A percentile compares a stretch with the other conserved stretches of the same genome.
These are phyloP conservation scores for Polyporus tsugae DNA, from an alignment of 1,284 basidiomycete species.

Conservation along the genomic window DNA sequence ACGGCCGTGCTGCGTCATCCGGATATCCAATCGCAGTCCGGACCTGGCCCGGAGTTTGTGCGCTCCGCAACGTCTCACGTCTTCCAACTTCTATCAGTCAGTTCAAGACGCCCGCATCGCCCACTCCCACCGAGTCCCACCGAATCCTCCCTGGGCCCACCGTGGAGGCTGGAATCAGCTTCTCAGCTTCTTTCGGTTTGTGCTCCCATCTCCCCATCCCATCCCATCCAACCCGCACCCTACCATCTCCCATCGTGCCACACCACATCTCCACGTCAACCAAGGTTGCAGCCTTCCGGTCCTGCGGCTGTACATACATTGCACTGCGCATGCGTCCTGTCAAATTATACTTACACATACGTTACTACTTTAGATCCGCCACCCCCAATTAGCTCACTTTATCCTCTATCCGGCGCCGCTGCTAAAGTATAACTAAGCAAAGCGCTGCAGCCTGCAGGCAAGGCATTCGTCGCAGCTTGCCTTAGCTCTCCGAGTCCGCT, in stretches of 20 bases:
- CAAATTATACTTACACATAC: conserved; percentile 30
- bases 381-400: conserved; percentile 18
- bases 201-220: neutral
- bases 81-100: neutral
- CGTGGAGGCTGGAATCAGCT: neutral
- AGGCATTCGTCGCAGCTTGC: neutral
- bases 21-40: conserved; percentile 8
- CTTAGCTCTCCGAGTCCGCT: conserved; percentile 7
- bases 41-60: conserved; percentile 10
- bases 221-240: conserved; percentile 6
- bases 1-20: conserved; percentile 27
- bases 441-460: neutral
- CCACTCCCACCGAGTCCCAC: neutral
- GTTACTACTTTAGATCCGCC: conserved; percentile 30
- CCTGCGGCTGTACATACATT: conserved; percentile 1
- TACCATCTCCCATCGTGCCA: conserved; percentile 16
- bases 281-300: neutral
- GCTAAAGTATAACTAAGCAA: conserved; percentile 12
- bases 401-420: conserved; percentile 15
- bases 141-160: neutral
- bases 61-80: conserved; percentile 29
- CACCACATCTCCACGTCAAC: neutral
- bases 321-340: conserved; percentile 10
- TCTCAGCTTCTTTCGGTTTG: neutral
- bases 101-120: neutral